Base-by-base conservation (phyloP, 768 basidiomycete species). In the Mycena maculata region DNA sequence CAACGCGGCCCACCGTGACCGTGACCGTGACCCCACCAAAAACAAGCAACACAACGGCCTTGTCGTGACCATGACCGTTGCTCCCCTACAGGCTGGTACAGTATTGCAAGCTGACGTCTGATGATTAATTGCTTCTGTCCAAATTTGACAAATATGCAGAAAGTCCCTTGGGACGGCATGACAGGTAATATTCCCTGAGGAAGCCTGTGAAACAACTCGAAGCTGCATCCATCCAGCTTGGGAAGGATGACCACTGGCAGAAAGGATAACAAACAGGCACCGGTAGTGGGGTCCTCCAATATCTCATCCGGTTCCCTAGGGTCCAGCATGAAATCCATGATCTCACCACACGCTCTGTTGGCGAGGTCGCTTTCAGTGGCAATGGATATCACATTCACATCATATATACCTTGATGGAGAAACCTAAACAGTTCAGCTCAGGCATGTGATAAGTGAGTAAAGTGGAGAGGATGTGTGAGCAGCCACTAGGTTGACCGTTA, bases 341-440 rank as follows among this genome's bases (percentile, higher is more conserved):
- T 74, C 4, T 38, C 66, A 0, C 83, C 82, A 18, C 78, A 36
- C 0, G 80, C 75, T 0, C 84, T 81, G 42, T 84, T 85, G 0
- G 82, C 79, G 4, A 84, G 53, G 60, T 84, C 80, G 0, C 72
- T 67, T 27, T 57, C 56, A 15, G 56, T 82, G 1, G 76, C 73
- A 0, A 83, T 60, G 36, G 83, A 84, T 1, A 66, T n/a, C 2
- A 73, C 28, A 80, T n/a, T n/a, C n/a, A n/a, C n/a, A n/a, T n/a
- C n/a, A n/a, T n/a, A n/a, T n/a, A n/a, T n/a, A n/a, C n/a, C n/a
- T n/a, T n/a, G n/a, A n/a, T n/a, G n/a, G n/a, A n/a, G n/a, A n/a
- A n/a, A n/a, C n/a, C n/a, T n/a, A n/a, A n/a, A n/a, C n/a, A n/a
- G n/a, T n/a, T n/a, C n/a, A n/a, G n/a, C n/a, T n/a, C n/a, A n/a